Percentiles rank a stretch among this genome's conserved stretches.
Conservation (phyloP, 139 green algal species). For the Chlamydomonas applanata region DNA sequence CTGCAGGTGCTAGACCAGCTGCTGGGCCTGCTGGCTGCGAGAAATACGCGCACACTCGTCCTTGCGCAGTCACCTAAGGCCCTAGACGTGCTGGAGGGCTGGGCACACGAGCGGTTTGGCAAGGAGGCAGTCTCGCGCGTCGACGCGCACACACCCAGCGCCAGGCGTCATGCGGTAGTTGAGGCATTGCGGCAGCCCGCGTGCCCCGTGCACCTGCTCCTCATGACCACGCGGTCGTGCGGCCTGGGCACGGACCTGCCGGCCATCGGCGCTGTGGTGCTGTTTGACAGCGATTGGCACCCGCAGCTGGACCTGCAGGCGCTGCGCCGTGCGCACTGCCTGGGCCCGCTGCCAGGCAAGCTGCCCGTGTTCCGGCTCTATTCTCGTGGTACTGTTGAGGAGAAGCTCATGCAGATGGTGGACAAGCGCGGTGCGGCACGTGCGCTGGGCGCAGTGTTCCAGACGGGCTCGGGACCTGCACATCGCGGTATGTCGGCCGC, state of each 20-base stretch:
- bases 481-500: conserved; percentile 33
- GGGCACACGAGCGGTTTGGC: conserved; percentile 39
- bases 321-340: conserved; percentile 45
- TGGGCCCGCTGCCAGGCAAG: conserved; percentile 27
- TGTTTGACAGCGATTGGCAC: conserved; percentile 80
- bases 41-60: conserved; percentile 55
- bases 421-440: conserved; percentile 19
- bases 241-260: conserved; percentile 78
- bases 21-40: conserved; percentile 39
- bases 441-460: not conserved
- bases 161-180: conserved; percentile 30
- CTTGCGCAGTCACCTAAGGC: conserved; percentile 48
- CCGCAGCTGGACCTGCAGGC: conserved; percentile 62
- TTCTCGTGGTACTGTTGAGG: conserved; percentile 54
- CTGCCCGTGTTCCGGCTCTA: not conserved
- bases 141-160: conserved; percentile 44
- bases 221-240: conserved; percentile 52
- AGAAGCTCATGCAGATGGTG: conserved; percentile 54
- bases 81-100: conserved; percentile 57
- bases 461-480: not conserved
- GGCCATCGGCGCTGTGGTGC: conserved; percentile 42
- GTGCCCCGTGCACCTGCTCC: conserved; percentile 42
- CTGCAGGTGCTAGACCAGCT: conserved; percentile 64
- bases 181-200: not conserved
- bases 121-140: conserved; percentile 34